Percentiles rank a stretch among this genome's conserved stretches.
Evolutionary conservation across 1,284 basidiomycete genomes (phyloP).

Genomic region (Rhodotorula mucilaginosa): DNA sequence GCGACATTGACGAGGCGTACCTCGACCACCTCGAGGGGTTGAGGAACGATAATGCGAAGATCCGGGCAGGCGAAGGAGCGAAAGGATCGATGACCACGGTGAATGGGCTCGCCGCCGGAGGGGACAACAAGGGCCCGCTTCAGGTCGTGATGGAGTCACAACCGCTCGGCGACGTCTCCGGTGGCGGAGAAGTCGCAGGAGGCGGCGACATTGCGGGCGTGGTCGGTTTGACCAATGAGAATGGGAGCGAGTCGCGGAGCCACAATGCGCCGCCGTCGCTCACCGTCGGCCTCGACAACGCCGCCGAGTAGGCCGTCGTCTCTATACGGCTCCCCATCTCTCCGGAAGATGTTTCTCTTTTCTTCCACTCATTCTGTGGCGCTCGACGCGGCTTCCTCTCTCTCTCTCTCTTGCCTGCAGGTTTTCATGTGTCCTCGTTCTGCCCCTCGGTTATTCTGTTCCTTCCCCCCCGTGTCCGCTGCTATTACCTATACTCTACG

Average conservation of each 20-base stretch:
- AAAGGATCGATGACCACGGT: slow-evolving; percentile 11
- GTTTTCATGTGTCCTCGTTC: no score
- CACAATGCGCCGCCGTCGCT: neutral
- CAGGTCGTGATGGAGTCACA: slow-evolving; percentile 9
- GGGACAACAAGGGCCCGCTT: neutral
- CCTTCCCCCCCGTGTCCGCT: no score
- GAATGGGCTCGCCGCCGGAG: slow-evolving; percentile 9
- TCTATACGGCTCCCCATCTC: no score
- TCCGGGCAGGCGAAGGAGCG: slow-evolving; percentile 31
- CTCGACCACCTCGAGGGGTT: slow-evolving; percentile 67
- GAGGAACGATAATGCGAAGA: slow-evolving; percentile 78
- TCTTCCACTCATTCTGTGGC: no score
- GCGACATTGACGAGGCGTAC: slow-evolving; percentile 86
- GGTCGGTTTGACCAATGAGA: slow-evolving; percentile 32
- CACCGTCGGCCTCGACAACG: slow-evolving; percentile 16
- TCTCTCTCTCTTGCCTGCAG: no score
- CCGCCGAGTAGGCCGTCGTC: no score
- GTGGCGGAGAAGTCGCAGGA: slow-evolving; percentile 28
- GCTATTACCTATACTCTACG: no score
- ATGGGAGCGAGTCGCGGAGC: neutral
- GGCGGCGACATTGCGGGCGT: slow-evolving; percentile 24
- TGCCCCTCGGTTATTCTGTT: no score
- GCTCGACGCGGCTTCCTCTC: no score
- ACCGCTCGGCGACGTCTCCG: slow-evolving; percentile 21
- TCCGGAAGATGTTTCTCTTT: no score